Conservation (phyloP, 768 basidiomycete species). For the Tylopilus plumbeoviolaceoides region DNA sequence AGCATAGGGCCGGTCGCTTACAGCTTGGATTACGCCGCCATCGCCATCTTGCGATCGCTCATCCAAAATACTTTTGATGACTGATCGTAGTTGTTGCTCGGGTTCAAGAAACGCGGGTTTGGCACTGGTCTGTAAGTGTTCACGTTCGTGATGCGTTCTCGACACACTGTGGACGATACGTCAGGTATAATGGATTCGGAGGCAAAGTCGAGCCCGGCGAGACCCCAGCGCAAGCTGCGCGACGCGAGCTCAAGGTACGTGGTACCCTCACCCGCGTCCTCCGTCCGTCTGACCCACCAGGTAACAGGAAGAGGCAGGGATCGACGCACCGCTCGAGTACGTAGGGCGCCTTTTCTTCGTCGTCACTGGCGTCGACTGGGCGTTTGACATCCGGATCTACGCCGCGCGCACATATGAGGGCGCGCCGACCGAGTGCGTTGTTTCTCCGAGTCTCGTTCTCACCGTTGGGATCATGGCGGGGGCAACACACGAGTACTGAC, state of each 20-base stretch:
- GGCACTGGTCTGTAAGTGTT: constrained; percentile 53
- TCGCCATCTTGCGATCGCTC: not conserved
- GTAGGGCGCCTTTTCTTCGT: constrained; percentile 66
- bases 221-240: constrained; percentile 62
- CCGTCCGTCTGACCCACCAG: not conserved
- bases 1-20: not conserved
- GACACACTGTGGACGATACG: not conserved
- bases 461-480: too few species aligned
- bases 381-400: constrained; percentile 73
- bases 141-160: not conserved
- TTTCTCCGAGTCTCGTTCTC: not conserved
- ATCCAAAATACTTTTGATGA: constrained; percentile 28
- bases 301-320: constrained; percentile 81
- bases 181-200: constrained; percentile 84
- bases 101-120: constrained; percentile 77
- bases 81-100: constrained; percentile 59
- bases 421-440: constrained; percentile 58
- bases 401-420: constrained; percentile 60
- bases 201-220: constrained; percentile 83
- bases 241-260: constrained; percentile 64
- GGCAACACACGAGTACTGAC: not conserved
- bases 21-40: not conserved
- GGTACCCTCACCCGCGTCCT: not conserved
- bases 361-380: constrained; percentile 47
- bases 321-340: constrained; percentile 58